A percentile compares a stretch with the other conserved stretches of the same genome.
Conservation (phyloP, 257 asterid species). For the Salvia splendens region DNA sequence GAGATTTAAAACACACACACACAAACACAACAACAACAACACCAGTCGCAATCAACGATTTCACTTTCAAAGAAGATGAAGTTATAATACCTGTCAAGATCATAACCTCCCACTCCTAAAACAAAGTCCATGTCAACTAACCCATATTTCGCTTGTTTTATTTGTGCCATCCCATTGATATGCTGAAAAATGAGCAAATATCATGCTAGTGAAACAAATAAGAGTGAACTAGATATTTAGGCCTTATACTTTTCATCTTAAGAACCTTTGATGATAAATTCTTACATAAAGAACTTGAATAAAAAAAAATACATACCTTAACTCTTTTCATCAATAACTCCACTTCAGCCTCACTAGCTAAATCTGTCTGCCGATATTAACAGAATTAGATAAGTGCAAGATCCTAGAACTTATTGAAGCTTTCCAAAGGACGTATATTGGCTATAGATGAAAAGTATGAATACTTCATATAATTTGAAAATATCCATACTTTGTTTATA, state of each 20-base stretch:
- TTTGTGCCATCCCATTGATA: slow-evolving; percentile 85
- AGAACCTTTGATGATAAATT: slow-evolving; percentile 7
- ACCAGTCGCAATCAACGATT: not conserved
- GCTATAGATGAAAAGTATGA: not conserved
- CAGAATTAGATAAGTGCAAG: slow-evolving; percentile 27
- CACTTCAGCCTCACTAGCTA: slow-evolving; percentile 69
- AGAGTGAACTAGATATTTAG: too few species aligned
- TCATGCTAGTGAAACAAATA: slow-evolving; percentile 18
- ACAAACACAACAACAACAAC: not conserved
- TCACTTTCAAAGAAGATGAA: not conserved
- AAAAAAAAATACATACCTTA: slow-evolving; percentile 48
- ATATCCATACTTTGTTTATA: slow-evolving; percentile 47
- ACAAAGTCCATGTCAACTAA: slow-evolving; percentile 93
- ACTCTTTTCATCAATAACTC: slow-evolving; percentile 64
- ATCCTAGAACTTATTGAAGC: slow-evolving; percentile 20
- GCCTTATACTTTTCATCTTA: not conserved
- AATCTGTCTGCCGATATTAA: slow-evolving; percentile 71
- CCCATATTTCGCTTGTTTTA: slow-evolving; percentile 73
- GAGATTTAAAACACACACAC: not conserved
- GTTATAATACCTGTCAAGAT: slow-evolving; percentile 76
- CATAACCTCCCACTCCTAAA: slow-evolving; percentile 95
- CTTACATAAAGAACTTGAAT: not conserved
- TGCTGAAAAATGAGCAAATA: slow-evolving; percentile 48
- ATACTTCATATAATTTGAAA: slow-evolving; percentile 18
- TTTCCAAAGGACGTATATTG: slow-evolving; percentile 25